Evolutionary conservation across 495 filamentous ascomycete genomes (phyloP).

Genomic region (Xylaria cubensis): DNA sequence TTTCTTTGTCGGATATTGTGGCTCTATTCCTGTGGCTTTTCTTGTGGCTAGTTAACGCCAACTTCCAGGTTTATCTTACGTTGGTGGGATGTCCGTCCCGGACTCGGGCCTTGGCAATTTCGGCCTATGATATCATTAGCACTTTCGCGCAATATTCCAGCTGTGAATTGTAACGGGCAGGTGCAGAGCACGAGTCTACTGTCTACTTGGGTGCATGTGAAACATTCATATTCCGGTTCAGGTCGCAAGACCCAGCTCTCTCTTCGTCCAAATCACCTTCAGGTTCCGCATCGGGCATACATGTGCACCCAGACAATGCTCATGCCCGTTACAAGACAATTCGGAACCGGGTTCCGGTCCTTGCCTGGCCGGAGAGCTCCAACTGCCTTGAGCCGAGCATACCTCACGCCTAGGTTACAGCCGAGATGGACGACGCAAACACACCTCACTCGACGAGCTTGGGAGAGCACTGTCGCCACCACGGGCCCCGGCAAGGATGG

Average conservation of each 20-base stretch:
- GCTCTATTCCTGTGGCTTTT: neutral
- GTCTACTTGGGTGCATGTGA: neutral
- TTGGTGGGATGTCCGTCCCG: neutral
- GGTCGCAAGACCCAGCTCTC: slow-evolving; percentile 10
- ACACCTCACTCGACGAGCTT: slow-evolving; percentile 26
- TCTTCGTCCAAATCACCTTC: slow-evolving; percentile 4
- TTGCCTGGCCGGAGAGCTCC: slow-evolving; percentile 36
- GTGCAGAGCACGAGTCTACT: neutral
- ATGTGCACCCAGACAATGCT: slow-evolving; percentile 29
- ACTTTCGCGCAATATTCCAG: neutral
- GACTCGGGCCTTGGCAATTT: slow-evolving; percentile 20
- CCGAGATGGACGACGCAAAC: slow-evolving; percentile 31
- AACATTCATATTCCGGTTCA: neutral
- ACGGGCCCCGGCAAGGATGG: slow-evolving; percentile 66
- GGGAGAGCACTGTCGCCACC: slow-evolving; percentile 52
- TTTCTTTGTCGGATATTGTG: neutral
- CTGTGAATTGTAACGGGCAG: slow-evolving; percentile 6
- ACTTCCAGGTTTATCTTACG: neutral
- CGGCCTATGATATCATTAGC: slow-evolving; percentile 26
- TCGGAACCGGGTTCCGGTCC: slow-evolving; percentile 43
- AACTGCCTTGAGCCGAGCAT: slow-evolving; percentile 28
- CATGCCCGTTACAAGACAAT: slow-evolving; percentile 38
- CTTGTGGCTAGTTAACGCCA: slow-evolving; percentile 5
- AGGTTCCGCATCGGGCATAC: slow-evolving; percentile 27
- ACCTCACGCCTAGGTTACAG: slow-evolving; percentile 28